Conservation (phyloP, 2,329 filamentous ascomycete species). For the Lasiodiplodia citricola region DNA sequence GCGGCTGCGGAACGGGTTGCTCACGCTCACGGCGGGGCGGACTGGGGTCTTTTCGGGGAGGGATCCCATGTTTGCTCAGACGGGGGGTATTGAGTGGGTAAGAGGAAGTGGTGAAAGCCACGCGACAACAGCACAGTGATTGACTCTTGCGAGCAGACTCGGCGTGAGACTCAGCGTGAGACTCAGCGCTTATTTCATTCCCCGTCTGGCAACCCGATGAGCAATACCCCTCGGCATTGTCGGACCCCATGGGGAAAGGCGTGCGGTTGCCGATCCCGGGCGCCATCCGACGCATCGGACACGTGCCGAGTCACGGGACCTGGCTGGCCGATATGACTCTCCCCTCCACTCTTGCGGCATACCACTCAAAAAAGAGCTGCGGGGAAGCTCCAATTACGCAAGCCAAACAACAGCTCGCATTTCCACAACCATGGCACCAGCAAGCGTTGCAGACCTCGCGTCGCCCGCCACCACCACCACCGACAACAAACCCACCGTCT, state of each 20-base stretch:
- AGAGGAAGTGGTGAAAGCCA: background rate
- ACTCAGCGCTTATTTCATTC: too few species aligned
- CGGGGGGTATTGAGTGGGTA: background rate
- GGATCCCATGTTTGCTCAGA: background rate
- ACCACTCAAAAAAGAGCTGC: background rate
- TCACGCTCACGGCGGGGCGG: background rate
- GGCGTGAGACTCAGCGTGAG: too few species aligned
- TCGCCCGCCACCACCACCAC: too few species aligned
- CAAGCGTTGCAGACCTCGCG: background rate
- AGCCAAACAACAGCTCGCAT: too few species aligned
- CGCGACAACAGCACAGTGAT: too few species aligned
- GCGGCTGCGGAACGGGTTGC: slow-evolving; percentile 7
- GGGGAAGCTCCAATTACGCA: background rate
- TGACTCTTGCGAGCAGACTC: too few species aligned
- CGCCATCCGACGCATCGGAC: background rate
- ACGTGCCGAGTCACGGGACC: background rate
- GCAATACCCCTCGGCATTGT: background rate
- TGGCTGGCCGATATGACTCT: too few species aligned
- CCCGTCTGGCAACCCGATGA: background rate
- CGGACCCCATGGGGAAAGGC: background rate
- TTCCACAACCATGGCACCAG: background rate
- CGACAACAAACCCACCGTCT: slow-evolving; percentile 44
- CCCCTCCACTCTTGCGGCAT: background rate
- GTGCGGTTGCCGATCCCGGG: background rate
- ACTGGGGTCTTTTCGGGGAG: background rate